Evolutionary conservation across 2,329 filamentous ascomycete species (phyloP).

Genomic region (Phyllosticta capitalensis): DNA sequence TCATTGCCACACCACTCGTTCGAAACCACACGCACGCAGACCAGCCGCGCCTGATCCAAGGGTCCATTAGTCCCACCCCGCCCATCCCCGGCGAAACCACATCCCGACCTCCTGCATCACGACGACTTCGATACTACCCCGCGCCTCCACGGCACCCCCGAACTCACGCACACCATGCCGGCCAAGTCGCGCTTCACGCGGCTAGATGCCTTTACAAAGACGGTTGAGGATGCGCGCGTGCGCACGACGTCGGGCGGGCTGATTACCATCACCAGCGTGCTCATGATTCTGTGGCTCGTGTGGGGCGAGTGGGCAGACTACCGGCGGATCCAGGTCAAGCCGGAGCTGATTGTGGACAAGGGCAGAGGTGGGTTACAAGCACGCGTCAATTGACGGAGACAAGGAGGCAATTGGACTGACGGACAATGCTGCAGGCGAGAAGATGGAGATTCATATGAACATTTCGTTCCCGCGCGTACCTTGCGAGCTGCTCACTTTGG

Average conservation of each 20-base stretch:
- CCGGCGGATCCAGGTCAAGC: conserved; percentile 72
- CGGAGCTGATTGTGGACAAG: conserved; percentile 93
- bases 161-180: conserved; percentile 53
- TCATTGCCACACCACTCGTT: neutral
- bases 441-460: conserved; percentile 99
- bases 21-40: neutral
- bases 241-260: conserved; percentile 92
- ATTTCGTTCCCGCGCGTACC: conserved; percentile 89
- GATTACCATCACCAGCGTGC: conserved; percentile 81
- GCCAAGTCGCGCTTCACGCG: conserved; percentile 88
- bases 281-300: conserved; percentile 79
- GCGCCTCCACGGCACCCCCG: neutral
- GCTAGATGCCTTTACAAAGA: conserved; percentile 98
- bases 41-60: neutral
- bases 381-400: neutral
- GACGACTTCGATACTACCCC: neutral
- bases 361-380: conserved; percentile 62
- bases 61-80: neutral
- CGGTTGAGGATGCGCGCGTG: conserved; percentile 93
- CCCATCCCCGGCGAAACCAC: neutral
- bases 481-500: conserved; percentile 89
- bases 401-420: conserved; percentile 4
- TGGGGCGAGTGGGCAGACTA: conserved; percentile 98
- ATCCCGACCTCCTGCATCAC: neutral
- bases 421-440: conserved; percentile 55